phyloP scores from a whole-genome alignment of 805 yeast species.

The Candida caryicola region DNA sequence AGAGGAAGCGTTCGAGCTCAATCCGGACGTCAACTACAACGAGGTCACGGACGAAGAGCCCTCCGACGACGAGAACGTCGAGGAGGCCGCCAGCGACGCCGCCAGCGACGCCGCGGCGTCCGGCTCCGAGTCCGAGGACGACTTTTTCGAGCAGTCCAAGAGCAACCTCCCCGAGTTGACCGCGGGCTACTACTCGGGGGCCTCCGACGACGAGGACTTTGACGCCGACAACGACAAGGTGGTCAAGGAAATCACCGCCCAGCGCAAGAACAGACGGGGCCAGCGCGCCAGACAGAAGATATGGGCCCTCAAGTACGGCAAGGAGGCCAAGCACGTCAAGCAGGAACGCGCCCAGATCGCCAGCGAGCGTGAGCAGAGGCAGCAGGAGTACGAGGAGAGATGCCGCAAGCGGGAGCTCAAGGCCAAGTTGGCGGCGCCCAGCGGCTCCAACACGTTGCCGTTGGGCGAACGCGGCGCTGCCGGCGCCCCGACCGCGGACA shows the following conservation, averaged over 20 bases:
- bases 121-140: constrained; percentile 18
- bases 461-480: constrained; percentile 31
- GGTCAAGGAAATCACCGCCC: constrained; percentile 51
- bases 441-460: constrained; percentile 40
- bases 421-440: constrained; percentile 36
- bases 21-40: constrained; percentile 47
- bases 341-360: constrained; percentile 55
- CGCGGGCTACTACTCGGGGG: constrained; percentile 83
- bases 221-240: constrained; percentile 44
- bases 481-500: background rate
- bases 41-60: constrained; percentile 68
- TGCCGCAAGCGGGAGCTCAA: constrained; percentile 61
- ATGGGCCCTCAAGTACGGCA: constrained; percentile 91
- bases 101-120: constrained; percentile 16
- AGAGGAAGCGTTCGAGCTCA: constrained; percentile 23
- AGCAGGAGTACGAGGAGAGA: constrained; percentile 69
- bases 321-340: constrained; percentile 76
- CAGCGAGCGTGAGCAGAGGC: constrained; percentile 58
- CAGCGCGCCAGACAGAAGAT: constrained; percentile 96
- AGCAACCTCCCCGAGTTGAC: constrained; percentile 63
- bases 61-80: constrained; percentile 32
- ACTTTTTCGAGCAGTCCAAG: constrained; percentile 25
- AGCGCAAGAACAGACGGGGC: constrained; percentile 88
- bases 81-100: constrained; percentile 18
- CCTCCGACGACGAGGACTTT: constrained; percentile 60